phyloP scores from a whole-genome alignment of 306 rosid species.

The Gastrolobium villosum region DNA sequence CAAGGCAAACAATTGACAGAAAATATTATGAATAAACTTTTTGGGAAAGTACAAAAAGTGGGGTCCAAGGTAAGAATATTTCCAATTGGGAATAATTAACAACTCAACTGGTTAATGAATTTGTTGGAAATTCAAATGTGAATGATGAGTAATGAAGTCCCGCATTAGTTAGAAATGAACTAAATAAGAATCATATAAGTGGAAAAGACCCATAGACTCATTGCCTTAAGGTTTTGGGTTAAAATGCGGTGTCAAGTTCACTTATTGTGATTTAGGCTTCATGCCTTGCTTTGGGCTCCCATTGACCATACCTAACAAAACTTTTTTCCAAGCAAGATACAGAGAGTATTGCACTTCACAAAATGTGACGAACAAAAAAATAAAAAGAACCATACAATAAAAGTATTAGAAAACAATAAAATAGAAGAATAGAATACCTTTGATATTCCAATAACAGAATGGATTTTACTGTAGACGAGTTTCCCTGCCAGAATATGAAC shows the following conservation, averaged over 20 bases:
- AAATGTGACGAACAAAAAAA: conserved; percentile 16
- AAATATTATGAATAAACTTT: too few relatives aligned
- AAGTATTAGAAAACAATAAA: background rate
- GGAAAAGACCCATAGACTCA: too few relatives aligned
- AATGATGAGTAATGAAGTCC: too few relatives aligned
- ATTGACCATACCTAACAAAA: background rate
- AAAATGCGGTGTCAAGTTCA: too few relatives aligned
- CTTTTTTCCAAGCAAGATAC: background rate
- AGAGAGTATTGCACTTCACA: conserved; percentile 5
- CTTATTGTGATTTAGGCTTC: too few relatives aligned
- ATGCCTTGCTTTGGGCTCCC: background rate
- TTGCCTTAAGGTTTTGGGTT: too few relatives aligned
- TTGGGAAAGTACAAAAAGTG: too few relatives aligned
- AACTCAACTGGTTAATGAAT: background rate
- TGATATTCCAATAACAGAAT: conserved; percentile 78
- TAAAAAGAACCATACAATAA: background rate
- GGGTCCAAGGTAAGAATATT: background rate
- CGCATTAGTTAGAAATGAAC: background rate
- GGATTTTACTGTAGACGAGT: conserved; percentile 78
- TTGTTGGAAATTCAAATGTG: too few relatives aligned
- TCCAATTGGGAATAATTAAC: background rate
- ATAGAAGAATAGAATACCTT: conserved; percentile 57
- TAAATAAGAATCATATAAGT: too few relatives aligned
- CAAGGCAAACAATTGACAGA: too few relatives aligned
- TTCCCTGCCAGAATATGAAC: conserved; percentile 80